A percentile compares a stretch with the other conserved stretches of the same genome.
These are phyloP conservation scores for Adiantum capillusveneris DNA, from an alignment of 75 land plant genomes.

Conservation along the genomic window DNA sequence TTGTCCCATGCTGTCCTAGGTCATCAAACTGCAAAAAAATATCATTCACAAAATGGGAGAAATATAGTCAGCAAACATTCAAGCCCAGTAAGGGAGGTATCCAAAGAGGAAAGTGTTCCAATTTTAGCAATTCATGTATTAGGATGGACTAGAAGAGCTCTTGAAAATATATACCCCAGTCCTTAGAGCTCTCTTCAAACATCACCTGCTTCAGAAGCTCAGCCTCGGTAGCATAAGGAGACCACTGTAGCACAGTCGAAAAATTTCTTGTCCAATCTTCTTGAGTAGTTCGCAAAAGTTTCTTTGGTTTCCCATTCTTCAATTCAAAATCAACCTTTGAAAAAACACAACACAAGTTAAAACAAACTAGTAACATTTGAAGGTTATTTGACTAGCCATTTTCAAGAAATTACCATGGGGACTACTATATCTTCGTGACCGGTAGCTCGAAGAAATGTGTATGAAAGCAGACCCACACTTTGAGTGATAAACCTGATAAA, in stretches of 20 bases:
- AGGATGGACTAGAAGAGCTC: background rate
- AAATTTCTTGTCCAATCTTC: constrained; percentile 48
- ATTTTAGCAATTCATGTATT: background rate
- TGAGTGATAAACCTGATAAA: constrained; percentile 25
- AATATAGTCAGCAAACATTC: background rate
- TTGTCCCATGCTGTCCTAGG: constrained; percentile 84
- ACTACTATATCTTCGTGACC: constrained; percentile 74
- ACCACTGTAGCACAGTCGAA: constrained; percentile 50
- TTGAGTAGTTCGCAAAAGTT: constrained; percentile 23
- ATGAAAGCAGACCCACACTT: constrained; percentile 81
- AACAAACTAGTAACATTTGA: too few species aligned
- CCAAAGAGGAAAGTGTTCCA: background rate
- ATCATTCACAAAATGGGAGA: constrained; percentile 6
- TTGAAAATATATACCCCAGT: too few species aligned
- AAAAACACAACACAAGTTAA: background rate
- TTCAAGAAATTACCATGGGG: constrained; percentile 63
- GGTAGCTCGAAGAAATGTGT: constrained; percentile 60
- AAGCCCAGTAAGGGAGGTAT: background rate
- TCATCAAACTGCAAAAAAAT: constrained; percentile 58
- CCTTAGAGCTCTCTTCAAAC: too few species aligned
- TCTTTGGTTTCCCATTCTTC: constrained; percentile 15
- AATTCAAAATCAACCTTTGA: constrained; percentile 46
- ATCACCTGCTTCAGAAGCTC: constrained; percentile 28
- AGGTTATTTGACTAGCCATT: too few species aligned
- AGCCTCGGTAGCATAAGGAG: constrained; percentile 49